Evolutionary conservation across 495 filamentous ascomycete genomes (phyloP), one percentile per base, ranked within the genome.

Genomic region (Margaritispora aquatica): DNA sequence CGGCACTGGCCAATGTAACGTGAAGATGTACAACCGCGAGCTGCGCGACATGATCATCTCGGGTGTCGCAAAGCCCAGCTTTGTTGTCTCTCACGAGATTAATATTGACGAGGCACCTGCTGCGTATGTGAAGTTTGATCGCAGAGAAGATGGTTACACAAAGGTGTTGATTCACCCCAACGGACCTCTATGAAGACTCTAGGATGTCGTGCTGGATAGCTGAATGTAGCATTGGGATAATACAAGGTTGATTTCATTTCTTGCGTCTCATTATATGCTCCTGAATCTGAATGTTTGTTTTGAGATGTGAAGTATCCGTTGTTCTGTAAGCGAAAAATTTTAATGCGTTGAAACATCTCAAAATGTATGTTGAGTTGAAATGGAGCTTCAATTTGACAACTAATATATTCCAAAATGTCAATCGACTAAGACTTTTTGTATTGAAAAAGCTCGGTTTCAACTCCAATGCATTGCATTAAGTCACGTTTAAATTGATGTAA

Each of bases 21-120:
- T 85, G 21, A 84, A 83, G 59, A 70, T 75, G 1, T 84, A 83
- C 60, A 84, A 84, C 62, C 71, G 80, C 19, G 78, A 81, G 60
- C 66, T 84, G 27, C 72, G 80, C 4, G 80, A 84, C 59, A 65
- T 84, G 68, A 84, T 84, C 63, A 78, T 85, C 58, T 71, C 78
- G 2, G 77, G 81, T 38, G 73, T 73, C 38, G 80, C 81, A 1
- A 83, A 80, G 62, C 82, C 82, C 2, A 77, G 72, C 54, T 83
- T 83, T 59, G 78, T 84, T 9, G 61, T 84, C 21, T 79, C 75
- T 1, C 81, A 84, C 54, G 79, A 82, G 60, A 78, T 83, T 49
- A 63, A 63, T 13, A 72, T 84, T 10, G 80, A 82, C 19, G 78
- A 82, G 59, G 80, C 78, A 2, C 75, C 75, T n/a, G 55, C 38